A percentile compares a stretch with the other conserved stretches of the same genome.
These are phyloP conservation scores for Rhizophagus prolifer DNA, from an alignment of 192 early-diverging fungal genomes.

Conservation along the genomic window DNA sequence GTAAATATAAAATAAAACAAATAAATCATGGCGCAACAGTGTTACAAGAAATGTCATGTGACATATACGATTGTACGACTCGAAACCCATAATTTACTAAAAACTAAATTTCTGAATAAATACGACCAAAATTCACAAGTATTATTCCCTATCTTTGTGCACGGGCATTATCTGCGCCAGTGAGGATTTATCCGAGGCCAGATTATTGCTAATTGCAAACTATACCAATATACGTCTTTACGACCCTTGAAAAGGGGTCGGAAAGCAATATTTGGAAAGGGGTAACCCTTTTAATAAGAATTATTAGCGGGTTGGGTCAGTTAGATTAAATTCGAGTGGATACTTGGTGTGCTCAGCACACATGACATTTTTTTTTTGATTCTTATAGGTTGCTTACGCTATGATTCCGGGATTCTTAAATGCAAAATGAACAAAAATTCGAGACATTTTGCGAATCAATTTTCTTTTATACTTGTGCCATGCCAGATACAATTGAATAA, in stretches of 20 bases:
- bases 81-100: not conserved
- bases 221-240: conserved; percentile 36
- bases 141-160: conserved; percentile 31
- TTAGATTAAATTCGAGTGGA: too few relatives aligned
- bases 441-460: too few relatives aligned
- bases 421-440: too few relatives aligned
- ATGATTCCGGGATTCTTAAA: too few relatives aligned
- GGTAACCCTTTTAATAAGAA: not conserved
- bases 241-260: conserved; percentile 28
- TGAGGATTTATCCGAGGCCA: conserved; percentile 38
- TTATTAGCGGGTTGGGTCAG: not conserved
- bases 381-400: too few relatives aligned
- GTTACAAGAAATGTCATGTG: not conserved
- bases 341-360: too few relatives aligned
- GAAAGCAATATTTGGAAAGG: conserved; percentile 39
- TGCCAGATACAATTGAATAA: too few relatives aligned
- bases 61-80: not conserved
- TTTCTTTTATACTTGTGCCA: too few relatives aligned
- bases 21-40: too few relatives aligned
- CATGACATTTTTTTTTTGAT: too few relatives aligned
- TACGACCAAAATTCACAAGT: not conserved
- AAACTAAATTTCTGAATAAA: not conserved
- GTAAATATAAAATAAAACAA: too few relatives aligned
- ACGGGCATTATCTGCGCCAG: conserved; percentile 39
- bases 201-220: conserved; percentile 44